Evolutionary conservation across 106 monocot species (phyloP).

Genomic region (Gastrodia elata): DNA sequence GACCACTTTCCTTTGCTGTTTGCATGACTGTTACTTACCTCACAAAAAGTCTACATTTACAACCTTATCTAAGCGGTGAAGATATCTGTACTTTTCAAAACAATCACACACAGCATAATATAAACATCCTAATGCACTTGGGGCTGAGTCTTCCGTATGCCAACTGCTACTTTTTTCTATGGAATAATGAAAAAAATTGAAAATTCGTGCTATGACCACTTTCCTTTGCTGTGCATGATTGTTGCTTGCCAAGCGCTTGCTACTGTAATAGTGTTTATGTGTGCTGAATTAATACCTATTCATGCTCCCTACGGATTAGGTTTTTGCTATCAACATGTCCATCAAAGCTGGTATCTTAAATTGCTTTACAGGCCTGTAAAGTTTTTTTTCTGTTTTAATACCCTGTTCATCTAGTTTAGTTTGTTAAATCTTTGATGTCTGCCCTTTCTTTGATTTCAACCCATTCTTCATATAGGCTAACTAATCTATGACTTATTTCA

Average conservation of each 20-base stretch:
- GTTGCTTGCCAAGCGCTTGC: neutral
- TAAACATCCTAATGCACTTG: no score
- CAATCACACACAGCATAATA: no score
- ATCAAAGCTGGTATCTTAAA: neutral
- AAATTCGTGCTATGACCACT: neutral
- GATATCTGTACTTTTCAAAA: no score
- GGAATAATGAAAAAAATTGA: neutral
- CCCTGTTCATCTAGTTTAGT: neutral
- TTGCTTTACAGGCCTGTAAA: neutral
- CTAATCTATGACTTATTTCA: neutral
- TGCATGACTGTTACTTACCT: no score
- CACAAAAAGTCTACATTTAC: no score
- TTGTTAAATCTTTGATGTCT: neutral
- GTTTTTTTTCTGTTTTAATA: conserved; percentile 1
- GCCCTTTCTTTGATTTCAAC: neutral
- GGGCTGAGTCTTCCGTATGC: neutral
- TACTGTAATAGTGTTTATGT: neutral
- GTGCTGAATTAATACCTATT: neutral
- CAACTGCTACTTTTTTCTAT: neutral
- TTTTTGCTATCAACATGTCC: neutral
- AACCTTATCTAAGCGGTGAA: no score
- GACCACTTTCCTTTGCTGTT: no score
- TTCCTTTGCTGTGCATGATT: neutral
- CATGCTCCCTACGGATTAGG: neutral
- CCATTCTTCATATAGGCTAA: neutral